Evolutionary conservation across 768 basidiomycete genomes (phyloP).

Genomic region (Lactarius psammicola): DNA sequence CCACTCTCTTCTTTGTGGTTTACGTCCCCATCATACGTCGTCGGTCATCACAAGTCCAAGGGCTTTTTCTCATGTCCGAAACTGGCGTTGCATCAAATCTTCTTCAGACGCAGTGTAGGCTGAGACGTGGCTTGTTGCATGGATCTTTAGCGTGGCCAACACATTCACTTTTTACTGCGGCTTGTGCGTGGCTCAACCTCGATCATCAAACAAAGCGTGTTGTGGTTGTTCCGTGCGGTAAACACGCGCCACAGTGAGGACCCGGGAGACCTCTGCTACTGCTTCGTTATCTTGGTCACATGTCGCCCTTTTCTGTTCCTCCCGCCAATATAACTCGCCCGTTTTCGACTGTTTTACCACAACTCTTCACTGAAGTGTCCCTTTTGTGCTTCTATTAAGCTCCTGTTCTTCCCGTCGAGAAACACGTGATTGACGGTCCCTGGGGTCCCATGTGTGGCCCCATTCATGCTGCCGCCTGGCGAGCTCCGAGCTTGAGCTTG

Average conservation of each 20-base stretch:
- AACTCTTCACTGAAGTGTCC: neutral
- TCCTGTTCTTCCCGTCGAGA: neutral
- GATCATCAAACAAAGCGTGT: slow-evolving; percentile 5
- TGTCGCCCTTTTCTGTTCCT: neutral
- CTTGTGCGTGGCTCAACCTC: neutral
- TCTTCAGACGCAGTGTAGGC: neutral
- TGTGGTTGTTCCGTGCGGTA: neutral
- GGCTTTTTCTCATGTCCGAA: neutral
- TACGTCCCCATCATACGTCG: neutral
- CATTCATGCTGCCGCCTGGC: neutral
- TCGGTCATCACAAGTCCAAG: neutral
- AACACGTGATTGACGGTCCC: neutral
- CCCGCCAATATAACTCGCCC: neutral
- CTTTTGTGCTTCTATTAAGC: neutral
- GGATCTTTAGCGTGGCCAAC: neutral
- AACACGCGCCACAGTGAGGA: neutral
- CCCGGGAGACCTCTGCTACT: neutral
- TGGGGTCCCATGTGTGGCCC: slow-evolving; percentile 1
- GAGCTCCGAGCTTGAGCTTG: slow-evolving; percentile 7
- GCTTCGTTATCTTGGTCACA: neutral
- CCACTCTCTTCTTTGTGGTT: neutral
- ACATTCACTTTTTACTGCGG: neutral
- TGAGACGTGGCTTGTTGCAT: neutral
- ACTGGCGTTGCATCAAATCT: neutral
- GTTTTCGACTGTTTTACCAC: neutral